A percentile compares a stretch with the other conserved stretches of the same genome.
phyloP scores from a whole-genome alignment of 2,329 filamentous ascomycete genomes.

The Rutstroemia sydowiana region DNA sequence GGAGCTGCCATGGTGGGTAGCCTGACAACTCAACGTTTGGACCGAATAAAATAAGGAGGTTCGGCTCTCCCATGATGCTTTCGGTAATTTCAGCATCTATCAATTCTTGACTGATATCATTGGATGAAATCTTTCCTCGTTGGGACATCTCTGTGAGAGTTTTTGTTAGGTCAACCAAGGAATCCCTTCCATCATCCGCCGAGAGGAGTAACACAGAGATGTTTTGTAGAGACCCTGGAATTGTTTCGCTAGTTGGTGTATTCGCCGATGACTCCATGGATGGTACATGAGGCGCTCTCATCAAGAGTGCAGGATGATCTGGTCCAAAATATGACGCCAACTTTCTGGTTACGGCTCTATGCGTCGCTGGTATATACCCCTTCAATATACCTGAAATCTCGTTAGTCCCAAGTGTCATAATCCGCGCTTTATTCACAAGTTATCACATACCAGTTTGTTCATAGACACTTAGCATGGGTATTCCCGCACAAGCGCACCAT shows the following conservation, averaged over 20 bases:
- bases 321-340: conserved; percentile 82
- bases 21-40: conserved; percentile 78
- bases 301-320: conserved; percentile 61
- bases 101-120: conserved; percentile 77
- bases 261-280: conserved; percentile 44
- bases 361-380: conserved; percentile 76
- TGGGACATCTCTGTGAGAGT: conserved; percentile 95
- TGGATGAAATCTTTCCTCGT: conserved; percentile 69
- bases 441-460: conserved; percentile 69
- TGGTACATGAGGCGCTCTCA: conserved; percentile 64
- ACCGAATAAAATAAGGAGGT: conserved; percentile 80
- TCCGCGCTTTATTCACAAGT: too few species aligned
- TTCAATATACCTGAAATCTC: conserved; percentile 68
- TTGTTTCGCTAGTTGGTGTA: conserved; percentile 37
- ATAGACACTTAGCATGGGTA: conserved; percentile 82
- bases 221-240: conserved; percentile 32
- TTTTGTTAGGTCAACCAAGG: conserved; percentile 89
- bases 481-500: conserved; percentile 87
- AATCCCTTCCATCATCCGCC: conserved; percentile 82
- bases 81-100: conserved; percentile 81
- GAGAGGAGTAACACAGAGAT: conserved; percentile 71
- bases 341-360: conserved; percentile 70
- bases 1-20: conserved; percentile 94
- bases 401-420: background rate
- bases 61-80: conserved; percentile 79